A percentile compares a stretch with the other conserved stretches of the same genome.
These are phyloP conservation scores for Cudoniella acicularis DNA, from an alignment of 495 filamentous ascomycete genomes.

Conservation along the genomic window DNA sequence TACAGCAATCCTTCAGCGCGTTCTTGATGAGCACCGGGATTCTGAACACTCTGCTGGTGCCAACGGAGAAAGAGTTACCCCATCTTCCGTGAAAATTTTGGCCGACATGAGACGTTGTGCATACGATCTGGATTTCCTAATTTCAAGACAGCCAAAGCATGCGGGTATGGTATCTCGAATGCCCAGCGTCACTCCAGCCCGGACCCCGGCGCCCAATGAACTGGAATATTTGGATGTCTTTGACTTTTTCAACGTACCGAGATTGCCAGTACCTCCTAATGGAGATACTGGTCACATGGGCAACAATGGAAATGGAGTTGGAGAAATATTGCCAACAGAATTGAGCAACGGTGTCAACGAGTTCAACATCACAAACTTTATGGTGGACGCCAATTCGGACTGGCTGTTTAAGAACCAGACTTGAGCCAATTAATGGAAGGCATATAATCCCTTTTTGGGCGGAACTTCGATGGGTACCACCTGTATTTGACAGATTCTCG, in stretches of 20 bases:
- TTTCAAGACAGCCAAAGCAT: conserved; percentile 71
- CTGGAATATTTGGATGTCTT: conserved; percentile 91
- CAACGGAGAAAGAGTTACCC: conserved; percentile 65
- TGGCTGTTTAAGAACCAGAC: conserved; percentile 52
- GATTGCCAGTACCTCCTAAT: conserved; percentile 46
- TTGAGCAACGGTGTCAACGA: conserved; percentile 31
- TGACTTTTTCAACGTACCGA: conserved; percentile 86
- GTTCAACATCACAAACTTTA: conserved; percentile 65
- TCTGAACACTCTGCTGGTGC: conserved; percentile 57
- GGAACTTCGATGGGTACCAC: too few relatives aligned
- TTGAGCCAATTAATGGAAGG: too few relatives aligned
- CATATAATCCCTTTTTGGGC: too few relatives aligned
- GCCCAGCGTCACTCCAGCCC: conserved; percentile 39
- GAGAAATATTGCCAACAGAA: conserved; percentile 21
- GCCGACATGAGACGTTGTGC: conserved; percentile 85
- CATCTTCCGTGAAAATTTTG: conserved; percentile 78
- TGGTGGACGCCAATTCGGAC: conserved; percentile 60
- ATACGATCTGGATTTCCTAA: conserved; percentile 83
- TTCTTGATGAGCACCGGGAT: conserved; percentile 79
- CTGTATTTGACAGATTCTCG: too few relatives aligned
- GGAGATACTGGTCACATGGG: conserved; percentile 13
- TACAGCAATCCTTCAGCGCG: conserved; percentile 71
- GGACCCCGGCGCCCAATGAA: conserved; percentile 72
- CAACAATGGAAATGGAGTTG: conserved; percentile 12
- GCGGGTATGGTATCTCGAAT: conserved; percentile 31